These are phyloP conservation scores for Podospora tetraspora DNA, from an alignment of 495 filamentous ascomycete genomes.

Conservation along the genomic window DNA sequence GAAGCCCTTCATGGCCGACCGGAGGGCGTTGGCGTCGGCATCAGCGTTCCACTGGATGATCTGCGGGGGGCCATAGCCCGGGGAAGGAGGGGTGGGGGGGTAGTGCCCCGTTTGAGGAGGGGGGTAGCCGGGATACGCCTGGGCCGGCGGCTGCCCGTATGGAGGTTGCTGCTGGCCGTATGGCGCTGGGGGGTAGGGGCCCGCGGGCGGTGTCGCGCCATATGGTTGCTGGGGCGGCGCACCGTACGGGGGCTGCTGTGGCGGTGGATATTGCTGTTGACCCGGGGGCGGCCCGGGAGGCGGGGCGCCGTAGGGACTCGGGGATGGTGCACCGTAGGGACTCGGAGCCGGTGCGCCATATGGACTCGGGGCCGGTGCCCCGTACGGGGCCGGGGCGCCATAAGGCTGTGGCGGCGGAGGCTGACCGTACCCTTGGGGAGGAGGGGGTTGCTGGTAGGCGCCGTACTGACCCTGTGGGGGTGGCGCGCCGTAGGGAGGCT, in stretches of 20 bases:
- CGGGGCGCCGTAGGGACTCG: not conserved
- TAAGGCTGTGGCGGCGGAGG: constrained; percentile 14
- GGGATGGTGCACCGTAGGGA: not conserved
- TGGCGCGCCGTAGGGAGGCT: constrained; percentile 21
- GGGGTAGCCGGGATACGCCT: constrained; percentile 2
- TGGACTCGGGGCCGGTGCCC: not conserved
- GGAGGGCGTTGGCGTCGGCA: constrained; percentile 60
- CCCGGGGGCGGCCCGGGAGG: constrained; percentile 1
- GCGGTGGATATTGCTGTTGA: constrained; percentile 15
- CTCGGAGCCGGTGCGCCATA: constrained; percentile 7
- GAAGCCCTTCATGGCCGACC: constrained; percentile 85
- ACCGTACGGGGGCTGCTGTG: constrained; percentile 12
- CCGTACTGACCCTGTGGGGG: constrained; percentile 14
- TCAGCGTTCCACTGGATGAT: constrained; percentile 59
- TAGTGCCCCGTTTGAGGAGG: constrained; percentile 24
- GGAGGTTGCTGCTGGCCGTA: constrained; percentile 4
- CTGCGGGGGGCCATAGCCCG: constrained; percentile 58
- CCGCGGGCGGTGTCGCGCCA: constrained; percentile 5
- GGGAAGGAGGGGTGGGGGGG: constrained; percentile 51
- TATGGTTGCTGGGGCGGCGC: constrained; percentile 5
- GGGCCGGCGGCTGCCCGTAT: constrained; percentile 1
- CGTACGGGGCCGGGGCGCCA: constrained; percentile 5
- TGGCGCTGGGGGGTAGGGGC: not conserved
- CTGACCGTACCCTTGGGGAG: constrained; percentile 12
- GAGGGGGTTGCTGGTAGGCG: constrained; percentile 9